Conservation (phyloP, 208 protist species). For the Phytomonas francai region DNA sequence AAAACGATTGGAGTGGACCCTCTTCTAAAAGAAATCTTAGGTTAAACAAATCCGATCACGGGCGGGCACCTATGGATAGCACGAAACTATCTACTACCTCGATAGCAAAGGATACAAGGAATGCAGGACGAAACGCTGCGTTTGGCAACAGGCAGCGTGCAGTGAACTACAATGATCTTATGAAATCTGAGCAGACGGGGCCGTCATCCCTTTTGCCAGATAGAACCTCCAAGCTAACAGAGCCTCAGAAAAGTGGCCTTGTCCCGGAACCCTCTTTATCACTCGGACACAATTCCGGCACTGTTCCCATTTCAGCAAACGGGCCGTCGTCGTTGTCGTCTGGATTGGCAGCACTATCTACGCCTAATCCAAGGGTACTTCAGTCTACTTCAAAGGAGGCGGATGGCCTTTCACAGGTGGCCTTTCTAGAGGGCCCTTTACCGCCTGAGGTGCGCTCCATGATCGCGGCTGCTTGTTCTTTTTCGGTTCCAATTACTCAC, state of each 20-base stretch:
- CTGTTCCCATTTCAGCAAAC: neutral
- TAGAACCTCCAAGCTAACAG: neutral
- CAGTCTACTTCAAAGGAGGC: neutral
- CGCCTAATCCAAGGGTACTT: neutral
- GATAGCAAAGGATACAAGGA: neutral
- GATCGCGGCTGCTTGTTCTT: conserved; percentile 35
- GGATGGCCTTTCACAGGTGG: neutral
- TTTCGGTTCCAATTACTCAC: neutral
- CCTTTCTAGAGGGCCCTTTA: conserved; percentile 49
- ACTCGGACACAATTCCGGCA: neutral
- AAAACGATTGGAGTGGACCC: neutral
- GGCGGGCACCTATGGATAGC: neutral
- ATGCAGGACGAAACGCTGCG: neutral
- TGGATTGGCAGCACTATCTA: neutral
- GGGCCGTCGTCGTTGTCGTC: neutral
- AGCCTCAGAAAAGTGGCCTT: neutral
- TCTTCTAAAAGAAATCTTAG: neutral
- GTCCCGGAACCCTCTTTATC: neutral
- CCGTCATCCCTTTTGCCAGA: neutral
- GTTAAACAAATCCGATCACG: neutral
- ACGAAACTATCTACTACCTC: neutral
- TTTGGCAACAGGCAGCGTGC: conserved; percentile 1
- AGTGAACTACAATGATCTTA: conserved; percentile 41
- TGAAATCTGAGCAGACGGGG: conserved; percentile 15
- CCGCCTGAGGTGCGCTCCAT: conserved; percentile 67